Conservation (phyloP, 169 alveolate species). For the Babesia gibsoni region DNA sequence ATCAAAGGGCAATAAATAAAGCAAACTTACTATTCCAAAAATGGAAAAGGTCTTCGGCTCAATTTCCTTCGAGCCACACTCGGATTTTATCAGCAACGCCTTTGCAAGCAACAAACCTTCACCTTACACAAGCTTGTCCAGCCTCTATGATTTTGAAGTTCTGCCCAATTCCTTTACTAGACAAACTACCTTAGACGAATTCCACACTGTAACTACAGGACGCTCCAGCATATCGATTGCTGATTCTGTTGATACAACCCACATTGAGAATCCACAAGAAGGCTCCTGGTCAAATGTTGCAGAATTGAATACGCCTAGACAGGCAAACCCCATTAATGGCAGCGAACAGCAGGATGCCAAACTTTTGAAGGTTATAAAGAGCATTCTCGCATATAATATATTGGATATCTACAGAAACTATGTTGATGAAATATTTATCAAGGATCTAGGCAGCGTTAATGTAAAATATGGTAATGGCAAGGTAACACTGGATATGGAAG, state of each 20-base stretch:
- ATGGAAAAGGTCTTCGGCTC: slow-evolving; percentile 1
- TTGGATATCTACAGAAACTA: slow-evolving; percentile 28
- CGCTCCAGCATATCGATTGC: slow-evolving; percentile 14
- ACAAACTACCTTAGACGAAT: not conserved
- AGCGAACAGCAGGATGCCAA: slow-evolving; percentile 9
- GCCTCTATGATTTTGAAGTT: not conserved
- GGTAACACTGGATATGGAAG: slow-evolving; percentile 17
- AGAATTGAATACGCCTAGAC: slow-evolving; percentile 15
- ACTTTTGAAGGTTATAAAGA: slow-evolving; percentile 41
- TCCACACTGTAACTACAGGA: not conserved
- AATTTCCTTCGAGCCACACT: not conserved
- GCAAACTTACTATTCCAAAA: not conserved
- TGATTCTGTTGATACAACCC: slow-evolving; percentile 23
- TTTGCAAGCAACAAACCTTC: slow-evolving; percentile 18
- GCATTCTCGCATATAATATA: slow-evolving; percentile 36
- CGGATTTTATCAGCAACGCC: slow-evolving; percentile 21
- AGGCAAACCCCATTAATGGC: not conserved
- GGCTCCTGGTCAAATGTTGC: slow-evolving; percentile 3
- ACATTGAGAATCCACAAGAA: not conserved
- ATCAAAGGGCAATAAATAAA: not conserved
- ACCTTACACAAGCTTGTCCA: slow-evolving; percentile 2
- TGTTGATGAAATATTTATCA: slow-evolving; percentile 29
- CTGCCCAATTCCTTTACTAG: not conserved
- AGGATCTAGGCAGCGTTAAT: slow-evolving; percentile 9
- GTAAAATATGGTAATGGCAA: not conserved